Conservation (phyloP, 768 basidiomycete species). For the Suillus hirtellus region DNA sequence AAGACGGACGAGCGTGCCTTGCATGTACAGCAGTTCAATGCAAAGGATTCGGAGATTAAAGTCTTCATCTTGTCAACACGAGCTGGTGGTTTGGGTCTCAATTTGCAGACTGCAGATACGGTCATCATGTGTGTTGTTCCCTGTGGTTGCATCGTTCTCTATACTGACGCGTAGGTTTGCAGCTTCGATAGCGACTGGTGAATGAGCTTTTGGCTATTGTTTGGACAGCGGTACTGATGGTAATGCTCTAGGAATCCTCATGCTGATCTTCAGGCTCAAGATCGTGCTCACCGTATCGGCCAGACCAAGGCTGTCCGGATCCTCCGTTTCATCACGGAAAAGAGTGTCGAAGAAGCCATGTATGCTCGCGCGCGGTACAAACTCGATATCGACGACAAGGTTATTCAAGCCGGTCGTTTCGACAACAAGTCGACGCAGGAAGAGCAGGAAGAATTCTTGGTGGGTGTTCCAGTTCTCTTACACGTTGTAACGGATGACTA, state of each 20-base stretch:
- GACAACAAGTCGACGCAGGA: conserved; percentile 98
- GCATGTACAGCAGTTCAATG: conserved; percentile 86
- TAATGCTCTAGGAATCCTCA: conserved; percentile 82
- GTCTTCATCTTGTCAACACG: conserved; percentile 94
- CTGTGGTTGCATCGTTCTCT: conserved; percentile 5
- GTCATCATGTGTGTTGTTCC: conserved; percentile 78
- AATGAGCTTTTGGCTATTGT: conserved; percentile 10
- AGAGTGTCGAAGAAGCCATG: conserved; percentile 98
- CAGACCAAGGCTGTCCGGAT: conserved; percentile 98
- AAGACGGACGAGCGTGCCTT: conserved; percentile 94
- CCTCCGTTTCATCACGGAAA: conserved; percentile 94
- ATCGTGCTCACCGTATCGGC: conserved; percentile 99
- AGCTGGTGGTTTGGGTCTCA: conserved; percentile 91
- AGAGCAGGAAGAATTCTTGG: conserved; percentile 94
- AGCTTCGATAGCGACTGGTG: conserved; percentile 82
- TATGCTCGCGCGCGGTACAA: conserved; percentile 93
- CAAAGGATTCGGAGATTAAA: conserved; percentile 81
- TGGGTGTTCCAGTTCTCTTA: conserved; percentile 38
- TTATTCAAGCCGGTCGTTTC: conserved; percentile 98
- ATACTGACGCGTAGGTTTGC: conserved; percentile 15
- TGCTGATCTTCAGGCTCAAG: conserved; percentile 98
- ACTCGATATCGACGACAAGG: conserved; percentile 98
- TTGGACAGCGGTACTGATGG: conserved; percentile 6
- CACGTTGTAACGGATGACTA: conserved; percentile 7
- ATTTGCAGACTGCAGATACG: conserved; percentile 94